Evolutionary conservation across 768 basidiomycete genomes (phyloP), one percentile per base, ranked within the genome.

Genomic region (Phaeotremella fagi): DNA sequence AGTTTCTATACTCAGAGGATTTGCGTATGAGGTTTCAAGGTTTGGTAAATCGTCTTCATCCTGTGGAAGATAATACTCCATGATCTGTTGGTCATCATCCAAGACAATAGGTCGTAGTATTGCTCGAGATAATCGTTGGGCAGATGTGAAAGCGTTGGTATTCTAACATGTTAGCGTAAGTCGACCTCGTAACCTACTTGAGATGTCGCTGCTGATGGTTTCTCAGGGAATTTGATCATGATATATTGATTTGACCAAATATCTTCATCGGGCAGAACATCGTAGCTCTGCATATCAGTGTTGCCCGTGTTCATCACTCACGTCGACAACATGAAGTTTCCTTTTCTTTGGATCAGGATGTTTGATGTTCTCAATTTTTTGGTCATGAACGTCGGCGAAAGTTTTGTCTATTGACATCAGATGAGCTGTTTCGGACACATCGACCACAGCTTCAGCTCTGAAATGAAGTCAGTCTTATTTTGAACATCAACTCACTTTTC

Each of bases 351-450:
- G 58, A 55, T 70, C 59, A 7, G 63, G 64, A 45, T 66, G 67
- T 37, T 42, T 47, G 6, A 70, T 41, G 4, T 54, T 51, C 22
- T 52, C 54, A 3, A 60, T 25, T 27, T 58, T 45, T 26, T 52
- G 51, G 1, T 45, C 50, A 4, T 54, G 31, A 12, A 64, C 24
- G 42, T 70, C 64, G 20, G 42, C 47, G 52, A 74, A 74, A 1
- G 66, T 62, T 37, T 58, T 52, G 45, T 74, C 68, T 18, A 74
- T 72, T 0, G 61, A 67, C 46, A 66, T 63, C 9, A 72, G 54
- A 45, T 74, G 72, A 7, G 72, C 68, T 12, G 59, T 57, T 53
- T 69, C 69, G 9, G 72, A 71, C 22, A 64, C 72, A 52, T 74
- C 72, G 7, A 63, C 59, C 3, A 45, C 60, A 7, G 42, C 55